Percentiles rank a stretch among this genome's conserved stretches.
Conservation (phyloP, 2,329 filamentous ascomycete genomes). For the Penicillium hordei region DNA sequence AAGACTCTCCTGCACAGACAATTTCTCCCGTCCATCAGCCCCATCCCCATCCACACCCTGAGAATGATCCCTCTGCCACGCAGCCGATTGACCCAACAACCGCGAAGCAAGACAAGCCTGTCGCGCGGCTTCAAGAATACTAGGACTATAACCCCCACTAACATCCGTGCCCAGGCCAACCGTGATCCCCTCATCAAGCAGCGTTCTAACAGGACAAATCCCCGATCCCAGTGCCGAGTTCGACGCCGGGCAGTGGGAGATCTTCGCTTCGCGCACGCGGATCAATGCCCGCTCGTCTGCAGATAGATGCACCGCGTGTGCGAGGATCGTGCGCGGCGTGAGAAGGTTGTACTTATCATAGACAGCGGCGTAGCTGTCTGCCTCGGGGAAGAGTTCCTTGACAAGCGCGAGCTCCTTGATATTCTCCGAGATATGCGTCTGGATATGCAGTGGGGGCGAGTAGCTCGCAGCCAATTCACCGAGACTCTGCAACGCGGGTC, state of each 20-base stretch:
- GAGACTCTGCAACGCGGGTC: conserved; percentile 59
- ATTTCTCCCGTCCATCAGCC: conserved; percentile 55
- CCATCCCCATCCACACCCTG: conserved; percentile 11
- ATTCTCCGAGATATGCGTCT: conserved; percentile 92
- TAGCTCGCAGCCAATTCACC: conserved; percentile 64
- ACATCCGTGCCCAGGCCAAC: conserved; percentile 91
- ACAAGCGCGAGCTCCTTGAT: conserved; percentile 71
- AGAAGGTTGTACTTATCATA: conserved; percentile 75
- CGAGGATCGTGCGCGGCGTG: conserved; percentile 72
- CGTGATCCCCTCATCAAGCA: conserved; percentile 72
- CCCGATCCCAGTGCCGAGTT: conserved; percentile 83
- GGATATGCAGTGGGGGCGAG: conserved; percentile 61
- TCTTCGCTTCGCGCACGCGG: conserved; percentile 59
- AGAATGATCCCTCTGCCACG: conserved; percentile 13
- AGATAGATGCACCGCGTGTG: conserved; percentile 77
- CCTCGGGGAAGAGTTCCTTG: conserved; percentile 64
- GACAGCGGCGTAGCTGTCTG: conserved; percentile 67
- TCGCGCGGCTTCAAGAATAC: conserved; percentile 77
- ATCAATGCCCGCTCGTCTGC: conserved; percentile 67
- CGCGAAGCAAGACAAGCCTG: conserved; percentile 78
- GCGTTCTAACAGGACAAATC: conserved; percentile 68
- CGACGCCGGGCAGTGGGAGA: conserved; percentile 78
- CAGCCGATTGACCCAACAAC: conserved; percentile 56
- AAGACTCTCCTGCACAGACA: conserved; percentile 82
- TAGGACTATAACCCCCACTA: conserved; percentile 79